Percentiles rank a stretch among this genome's conserved stretches.
These are phyloP conservation scores for Lunasporangiospora selenospora DNA, from an alignment of 192 early-diverging fungal species.

Conservation along the genomic window DNA sequence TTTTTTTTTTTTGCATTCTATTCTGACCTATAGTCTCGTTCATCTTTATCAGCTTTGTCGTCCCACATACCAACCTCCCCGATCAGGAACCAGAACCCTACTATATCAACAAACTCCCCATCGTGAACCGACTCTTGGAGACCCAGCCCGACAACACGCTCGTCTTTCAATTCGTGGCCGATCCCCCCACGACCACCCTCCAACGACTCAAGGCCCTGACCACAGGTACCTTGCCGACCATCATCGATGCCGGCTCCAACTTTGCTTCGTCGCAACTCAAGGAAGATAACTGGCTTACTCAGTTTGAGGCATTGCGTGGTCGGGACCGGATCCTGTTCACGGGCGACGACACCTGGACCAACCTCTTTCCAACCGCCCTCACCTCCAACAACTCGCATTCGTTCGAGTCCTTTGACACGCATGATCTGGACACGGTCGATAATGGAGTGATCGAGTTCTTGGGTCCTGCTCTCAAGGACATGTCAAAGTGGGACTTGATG, in stretches of 20 bases:
- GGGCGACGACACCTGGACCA: slow-evolving; percentile 97
- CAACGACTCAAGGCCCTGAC: slow-evolving; percentile 83
- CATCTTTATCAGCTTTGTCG: slow-evolving; percentile 25
- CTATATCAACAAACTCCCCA: slow-evolving; percentile 59
- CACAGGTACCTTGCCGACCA: slow-evolving; percentile 84
- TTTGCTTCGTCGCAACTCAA: slow-evolving; percentile 76
- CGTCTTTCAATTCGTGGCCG: slow-evolving; percentile 75
- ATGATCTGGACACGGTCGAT: slow-evolving; percentile 95
- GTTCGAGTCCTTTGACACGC: slow-evolving; percentile 77
- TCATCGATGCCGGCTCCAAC: slow-evolving; percentile 84
- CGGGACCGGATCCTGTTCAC: slow-evolving; percentile 72
- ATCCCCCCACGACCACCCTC: slow-evolving; percentile 85
- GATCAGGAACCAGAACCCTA: slow-evolving; percentile 11
- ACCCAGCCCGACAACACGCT: slow-evolving; percentile 61
- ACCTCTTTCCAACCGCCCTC: slow-evolving; percentile 74
- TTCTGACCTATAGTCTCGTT: not conserved
- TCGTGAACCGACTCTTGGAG: slow-evolving; percentile 55
- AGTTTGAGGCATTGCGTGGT: slow-evolving; percentile 31
- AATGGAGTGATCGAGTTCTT: slow-evolving; percentile 72
- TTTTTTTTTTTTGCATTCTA: slow-evolving; percentile 27
- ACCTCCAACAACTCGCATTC: slow-evolving; percentile 60
- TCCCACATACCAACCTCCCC: slow-evolving; percentile 26
- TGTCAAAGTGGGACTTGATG: slow-evolving; percentile 73
- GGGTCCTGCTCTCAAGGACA: slow-evolving; percentile 41
- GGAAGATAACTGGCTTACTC: slow-evolving; percentile 78